Evolutionary conservation across 345 rosid species (phyloP).

Genomic region (Pistacia vera): DNA sequence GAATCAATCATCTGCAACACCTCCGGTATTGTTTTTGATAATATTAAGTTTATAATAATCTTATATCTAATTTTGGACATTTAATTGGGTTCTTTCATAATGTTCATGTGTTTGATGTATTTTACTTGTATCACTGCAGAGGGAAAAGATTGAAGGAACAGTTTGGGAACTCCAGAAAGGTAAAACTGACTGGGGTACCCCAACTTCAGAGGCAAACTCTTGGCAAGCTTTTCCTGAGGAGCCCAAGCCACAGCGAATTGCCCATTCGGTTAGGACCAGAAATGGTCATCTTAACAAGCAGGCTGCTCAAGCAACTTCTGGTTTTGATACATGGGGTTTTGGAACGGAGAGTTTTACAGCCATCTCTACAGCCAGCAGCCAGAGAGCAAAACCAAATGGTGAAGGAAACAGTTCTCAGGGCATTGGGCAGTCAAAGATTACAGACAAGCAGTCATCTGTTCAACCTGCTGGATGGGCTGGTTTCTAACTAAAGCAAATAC

Average conservation of each 20-base stretch:
- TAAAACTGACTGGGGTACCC: constrained; percentile 46
- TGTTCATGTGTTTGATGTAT: constrained; percentile 5
- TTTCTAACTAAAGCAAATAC: constrained; percentile 45
- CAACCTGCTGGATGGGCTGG: constrained; percentile 99
- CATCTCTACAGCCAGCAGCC: constrained; percentile 38
- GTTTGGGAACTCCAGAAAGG: constrained; percentile 49
- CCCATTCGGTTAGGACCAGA: constrained; percentile 59
- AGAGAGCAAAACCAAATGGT: constrained; percentile 31
- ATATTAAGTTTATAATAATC: background rate
- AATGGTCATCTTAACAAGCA: constrained; percentile 49
- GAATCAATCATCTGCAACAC: constrained; percentile 37
- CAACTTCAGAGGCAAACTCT: constrained; percentile 50
- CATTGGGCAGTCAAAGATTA: constrained; percentile 41
- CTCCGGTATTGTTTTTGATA: constrained; percentile 40
- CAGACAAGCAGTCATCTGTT: constrained; percentile 51
- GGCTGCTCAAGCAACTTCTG: constrained; percentile 45
- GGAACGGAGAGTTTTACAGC: constrained; percentile 78
- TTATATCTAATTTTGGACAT: background rate
- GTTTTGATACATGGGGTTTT: constrained; percentile 77
- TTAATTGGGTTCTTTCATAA: background rate
- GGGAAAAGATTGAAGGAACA: constrained; percentile 41
- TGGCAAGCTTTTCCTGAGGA: constrained; percentile 87
- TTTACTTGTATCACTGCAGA: constrained; percentile 33
- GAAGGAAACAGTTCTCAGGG: constrained; percentile 57
- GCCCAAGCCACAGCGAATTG: constrained; percentile 37